These are phyloP conservation scores for Capsicum pubescens DNA, from an alignment of 257 asterid species.

Conservation along the genomic window DNA sequence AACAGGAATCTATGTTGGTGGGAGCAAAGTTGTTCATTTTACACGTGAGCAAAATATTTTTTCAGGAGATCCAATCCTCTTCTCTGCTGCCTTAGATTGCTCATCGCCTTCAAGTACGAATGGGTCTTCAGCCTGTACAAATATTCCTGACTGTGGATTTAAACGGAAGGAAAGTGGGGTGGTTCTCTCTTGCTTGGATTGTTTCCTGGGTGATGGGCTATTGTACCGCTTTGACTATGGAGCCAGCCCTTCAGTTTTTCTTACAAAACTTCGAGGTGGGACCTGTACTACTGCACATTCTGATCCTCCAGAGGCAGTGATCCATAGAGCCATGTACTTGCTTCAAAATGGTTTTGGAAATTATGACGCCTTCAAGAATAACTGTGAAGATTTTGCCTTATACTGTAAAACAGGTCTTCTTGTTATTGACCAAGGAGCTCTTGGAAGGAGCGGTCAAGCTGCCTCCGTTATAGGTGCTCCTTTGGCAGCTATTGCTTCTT, in stretches of 20 bases:
- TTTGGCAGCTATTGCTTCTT: conserved; percentile 41
- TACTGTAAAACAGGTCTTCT: conserved; percentile 53
- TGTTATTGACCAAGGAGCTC: conserved; percentile 29
- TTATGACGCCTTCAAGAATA: conserved; percentile 38
- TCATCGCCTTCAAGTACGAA: conserved; percentile 25
- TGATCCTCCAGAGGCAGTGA: conserved; percentile 39
- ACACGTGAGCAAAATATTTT: conserved; percentile 26
- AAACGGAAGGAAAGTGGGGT: conserved; percentile 40
- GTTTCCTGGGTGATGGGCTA: conserved; percentile 44
- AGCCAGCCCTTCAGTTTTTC: conserved; percentile 31
- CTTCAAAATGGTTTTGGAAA: conserved; percentile 46
- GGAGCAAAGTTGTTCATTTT: conserved; percentile 47
- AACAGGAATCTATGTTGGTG: conserved; percentile 48
- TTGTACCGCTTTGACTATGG: conserved; percentile 44
- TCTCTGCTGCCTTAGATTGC: not conserved
- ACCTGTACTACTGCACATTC: conserved; percentile 47
- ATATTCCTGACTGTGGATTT: conserved; percentile 44
- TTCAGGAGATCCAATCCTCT: conserved; percentile 17
- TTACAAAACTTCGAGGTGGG: conserved; percentile 48
- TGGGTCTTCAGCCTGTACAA: conserved; percentile 29
- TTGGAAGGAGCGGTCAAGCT: conserved; percentile 51
- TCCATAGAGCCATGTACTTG: conserved; percentile 42
- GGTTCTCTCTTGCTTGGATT: conserved; percentile 46
- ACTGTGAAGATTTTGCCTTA: conserved; percentile 55
- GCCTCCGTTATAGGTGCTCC: conserved; percentile 40